Conservation (phyloP, 768 basidiomycete species). For the Hirschioporus abietinus region DNA sequence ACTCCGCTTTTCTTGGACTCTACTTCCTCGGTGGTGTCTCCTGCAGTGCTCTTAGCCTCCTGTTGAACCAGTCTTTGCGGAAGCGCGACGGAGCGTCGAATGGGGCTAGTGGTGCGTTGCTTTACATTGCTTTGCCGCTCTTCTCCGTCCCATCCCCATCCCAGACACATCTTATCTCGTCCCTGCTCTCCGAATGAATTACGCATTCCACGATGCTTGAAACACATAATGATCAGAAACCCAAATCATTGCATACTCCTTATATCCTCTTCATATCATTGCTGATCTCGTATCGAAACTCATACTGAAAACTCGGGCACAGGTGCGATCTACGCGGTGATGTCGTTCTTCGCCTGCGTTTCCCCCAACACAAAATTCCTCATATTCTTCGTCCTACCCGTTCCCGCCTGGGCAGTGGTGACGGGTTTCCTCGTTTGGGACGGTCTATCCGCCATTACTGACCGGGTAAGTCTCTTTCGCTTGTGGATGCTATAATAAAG, state of each 20-base stretch:
- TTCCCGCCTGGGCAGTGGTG: slow-evolving; percentile 75
- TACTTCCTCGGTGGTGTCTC: slow-evolving; percentile 48
- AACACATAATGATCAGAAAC: neutral
- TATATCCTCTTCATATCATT: neutral
- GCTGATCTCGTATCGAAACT: neutral
- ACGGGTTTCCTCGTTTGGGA: slow-evolving; percentile 64
- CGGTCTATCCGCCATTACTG: slow-evolving; percentile 31
- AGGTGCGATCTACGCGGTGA: slow-evolving; percentile 68
- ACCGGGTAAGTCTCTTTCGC: slow-evolving; percentile 24
- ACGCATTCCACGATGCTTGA: too few species aligned
- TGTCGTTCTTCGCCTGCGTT: slow-evolving; percentile 69
- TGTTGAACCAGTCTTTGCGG: slow-evolving; percentile 37
- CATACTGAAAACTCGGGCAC: slow-evolving; percentile 4
- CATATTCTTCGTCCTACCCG: slow-evolving; percentile 71
- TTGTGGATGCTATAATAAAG: neutral
- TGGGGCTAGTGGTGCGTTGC: slow-evolving; percentile 68
- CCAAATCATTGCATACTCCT: neutral
- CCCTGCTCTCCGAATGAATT: too few species aligned
- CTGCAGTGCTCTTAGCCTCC: slow-evolving; percentile 43
- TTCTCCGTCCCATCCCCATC: neutral
- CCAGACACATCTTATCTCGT: neutral
- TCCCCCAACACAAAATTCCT: slow-evolving; percentile 62
- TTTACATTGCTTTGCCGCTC: slow-evolving; percentile 2
- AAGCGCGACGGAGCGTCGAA: slow-evolving; percentile 33
- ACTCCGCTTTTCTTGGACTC: slow-evolving; percentile 59